Evolutionary conservation across 306 rosid species (phyloP).

Genomic region (Sindora glabra): DNA sequence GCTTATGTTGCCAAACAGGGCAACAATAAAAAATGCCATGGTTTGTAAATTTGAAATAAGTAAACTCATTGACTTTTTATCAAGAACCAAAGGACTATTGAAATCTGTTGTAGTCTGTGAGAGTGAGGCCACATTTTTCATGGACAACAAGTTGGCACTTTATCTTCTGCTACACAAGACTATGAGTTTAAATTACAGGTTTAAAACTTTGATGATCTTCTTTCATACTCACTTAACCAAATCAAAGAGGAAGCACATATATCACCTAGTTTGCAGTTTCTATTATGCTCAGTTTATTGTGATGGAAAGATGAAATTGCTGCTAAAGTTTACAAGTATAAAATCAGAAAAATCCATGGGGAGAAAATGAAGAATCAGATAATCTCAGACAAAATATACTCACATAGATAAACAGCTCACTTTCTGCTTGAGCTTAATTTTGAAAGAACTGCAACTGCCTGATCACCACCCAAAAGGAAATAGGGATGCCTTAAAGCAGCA

Average conservation of each 20-base stretch:
- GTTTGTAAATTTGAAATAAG: not conserved
- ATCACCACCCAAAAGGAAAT: conserved; percentile 82
- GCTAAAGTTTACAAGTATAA: not conserved
- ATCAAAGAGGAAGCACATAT: not conserved
- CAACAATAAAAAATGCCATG: conserved; percentile 2
- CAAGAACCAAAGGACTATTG: not conserved
- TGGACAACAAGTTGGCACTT: not conserved
- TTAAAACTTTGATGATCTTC: not conserved
- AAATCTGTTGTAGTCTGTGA: not conserved
- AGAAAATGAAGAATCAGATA: not conserved
- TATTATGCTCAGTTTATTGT: not conserved
- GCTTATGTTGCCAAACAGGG: not conserved
- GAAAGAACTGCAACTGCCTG: conserved; percentile 93
- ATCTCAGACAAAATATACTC: conserved; percentile 15
- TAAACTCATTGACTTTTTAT: not conserved
- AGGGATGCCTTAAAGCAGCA: conserved; percentile 84
- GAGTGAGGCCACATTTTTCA: not conserved
- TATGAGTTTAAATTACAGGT: not conserved
- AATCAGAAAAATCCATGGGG: not conserved
- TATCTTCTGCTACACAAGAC: not conserved
- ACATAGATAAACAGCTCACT: conserved; percentile 30
- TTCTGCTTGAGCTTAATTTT: conserved; percentile 50
- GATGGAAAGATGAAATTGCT: not conserved
- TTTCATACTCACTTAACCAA: not conserved
- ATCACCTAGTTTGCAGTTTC: not conserved